phyloP scores from a whole-genome alignment of 1,284 basidiomycete genomes.

The Cryptococcus maquisensis region DNA sequence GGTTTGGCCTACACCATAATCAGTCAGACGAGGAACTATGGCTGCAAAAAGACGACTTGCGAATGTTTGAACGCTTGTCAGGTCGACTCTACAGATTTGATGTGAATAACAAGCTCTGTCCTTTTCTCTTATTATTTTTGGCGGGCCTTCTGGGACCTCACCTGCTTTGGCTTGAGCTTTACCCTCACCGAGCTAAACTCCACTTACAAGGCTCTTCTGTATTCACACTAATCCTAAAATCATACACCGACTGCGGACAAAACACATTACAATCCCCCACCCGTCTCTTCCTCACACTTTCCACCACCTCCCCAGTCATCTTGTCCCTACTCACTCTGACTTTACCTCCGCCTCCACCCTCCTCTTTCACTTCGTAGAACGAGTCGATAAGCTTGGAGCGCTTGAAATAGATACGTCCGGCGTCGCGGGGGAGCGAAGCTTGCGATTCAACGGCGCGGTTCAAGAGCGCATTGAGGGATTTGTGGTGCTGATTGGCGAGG shows the following conservation, averaged over 20 bases:
- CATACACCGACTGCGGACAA: conserved; percentile 73
- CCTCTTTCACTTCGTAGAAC: conserved; percentile 57
- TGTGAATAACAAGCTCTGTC: conserved; percentile 90
- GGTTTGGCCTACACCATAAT: background rate
- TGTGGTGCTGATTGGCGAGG: conserved; percentile 54
- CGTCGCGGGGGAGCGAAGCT: conserved; percentile 51
- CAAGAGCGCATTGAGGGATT: conserved; percentile 73
- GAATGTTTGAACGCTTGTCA: conserved; percentile 76
- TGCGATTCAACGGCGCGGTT: conserved; percentile 59
- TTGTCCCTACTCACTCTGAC: conserved; percentile 81
- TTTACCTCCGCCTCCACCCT: conserved; percentile 49
- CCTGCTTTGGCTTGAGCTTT: conserved; percentile 7
- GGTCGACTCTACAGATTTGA: conserved; percentile 85
- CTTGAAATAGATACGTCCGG: conserved; percentile 62
- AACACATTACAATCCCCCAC: conserved; percentile 84
- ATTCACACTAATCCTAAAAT: conserved; percentile 90
- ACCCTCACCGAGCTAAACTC: too few relatives aligned
- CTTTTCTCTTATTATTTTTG: conserved; percentile 66
- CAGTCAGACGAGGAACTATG: background rate
- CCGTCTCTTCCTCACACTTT: conserved; percentile 69
- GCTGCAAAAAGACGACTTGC: conserved; percentile 19
- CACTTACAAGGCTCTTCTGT: conserved; percentile 60
- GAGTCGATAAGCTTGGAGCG: conserved; percentile 78
- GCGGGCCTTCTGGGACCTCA: conserved; percentile 41
- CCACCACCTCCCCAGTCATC: conserved; percentile 62